These are phyloP conservation scores for Solanum raphanifolium DNA, from an alignment of 257 asterid genomes.

Conservation along the genomic window DNA sequence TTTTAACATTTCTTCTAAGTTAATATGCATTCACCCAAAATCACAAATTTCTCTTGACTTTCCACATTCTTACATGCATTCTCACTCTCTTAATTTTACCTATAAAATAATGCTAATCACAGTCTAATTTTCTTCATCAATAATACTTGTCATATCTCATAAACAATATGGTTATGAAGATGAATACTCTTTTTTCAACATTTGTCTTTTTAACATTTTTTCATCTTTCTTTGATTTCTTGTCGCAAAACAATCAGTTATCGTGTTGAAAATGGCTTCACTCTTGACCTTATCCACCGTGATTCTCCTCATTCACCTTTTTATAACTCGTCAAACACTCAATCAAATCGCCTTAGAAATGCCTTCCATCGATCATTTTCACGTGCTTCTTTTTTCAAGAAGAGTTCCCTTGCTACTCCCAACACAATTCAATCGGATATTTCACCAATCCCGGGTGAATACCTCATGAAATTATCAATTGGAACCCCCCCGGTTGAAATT, in stretches of 20 bases:
- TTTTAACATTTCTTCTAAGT: background rate
- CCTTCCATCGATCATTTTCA: too few relatives aligned
- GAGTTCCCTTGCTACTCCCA: too few relatives aligned
- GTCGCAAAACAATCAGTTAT: background rate
- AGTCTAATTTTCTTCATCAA: background rate
- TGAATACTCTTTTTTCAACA: background rate
- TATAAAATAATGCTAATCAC: too few relatives aligned
- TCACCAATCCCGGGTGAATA: too few relatives aligned
- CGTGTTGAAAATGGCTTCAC: constrained; percentile 24
- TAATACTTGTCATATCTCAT: background rate
- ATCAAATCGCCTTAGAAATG: too few relatives aligned
- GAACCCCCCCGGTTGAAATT: too few relatives aligned
- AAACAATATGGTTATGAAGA: background rate
- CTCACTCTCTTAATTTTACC: background rate
- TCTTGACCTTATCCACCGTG: constrained; percentile 37
- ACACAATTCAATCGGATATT: too few relatives aligned
- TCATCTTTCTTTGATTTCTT: background rate
- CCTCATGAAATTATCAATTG: too few relatives aligned
- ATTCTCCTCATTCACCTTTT: constrained; percentile 28
- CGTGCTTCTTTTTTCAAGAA: too few relatives aligned
- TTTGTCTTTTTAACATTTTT: background rate
- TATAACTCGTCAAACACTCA: constrained; percentile 11
- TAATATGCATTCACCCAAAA: background rate
- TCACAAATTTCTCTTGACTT: background rate
- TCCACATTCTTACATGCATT: background rate